phyloP scores from a whole-genome alignment of 306 rosid species.

The Prosopis cineraria region DNA sequence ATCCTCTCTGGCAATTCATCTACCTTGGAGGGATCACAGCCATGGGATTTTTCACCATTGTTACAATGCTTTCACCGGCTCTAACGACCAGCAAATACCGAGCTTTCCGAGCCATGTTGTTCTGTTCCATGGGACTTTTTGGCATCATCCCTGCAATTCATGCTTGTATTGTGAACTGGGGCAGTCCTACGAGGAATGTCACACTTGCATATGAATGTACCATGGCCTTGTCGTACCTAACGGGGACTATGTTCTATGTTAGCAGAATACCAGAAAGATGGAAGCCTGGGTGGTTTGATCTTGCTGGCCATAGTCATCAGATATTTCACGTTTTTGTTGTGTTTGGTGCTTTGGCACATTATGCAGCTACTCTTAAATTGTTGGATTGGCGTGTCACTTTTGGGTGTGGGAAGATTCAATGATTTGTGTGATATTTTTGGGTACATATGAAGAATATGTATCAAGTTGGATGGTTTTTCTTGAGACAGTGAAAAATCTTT shows the following conservation, averaged over 20 bases:
- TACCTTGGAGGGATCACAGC: constrained; percentile 82
- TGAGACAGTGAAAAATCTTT: background rate
- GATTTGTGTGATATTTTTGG: constrained; percentile 3
- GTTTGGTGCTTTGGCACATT: constrained; percentile 84
- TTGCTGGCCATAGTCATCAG: constrained; percentile 96
- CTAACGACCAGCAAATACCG: constrained; percentile 65
- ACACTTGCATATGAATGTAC: constrained; percentile 66
- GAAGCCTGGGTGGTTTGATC: constrained; percentile 87
- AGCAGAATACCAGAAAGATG: constrained; percentile 84
- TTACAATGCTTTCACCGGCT: constrained; percentile 63
- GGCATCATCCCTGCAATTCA: constrained; percentile 87
- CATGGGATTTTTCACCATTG: constrained; percentile 80
- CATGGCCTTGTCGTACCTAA: constrained; percentile 80
- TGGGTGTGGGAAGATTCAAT: constrained; percentile 51
- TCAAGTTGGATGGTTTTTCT: constrained; percentile 8
- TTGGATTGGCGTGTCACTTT: constrained; percentile 71
- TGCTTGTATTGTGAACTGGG: constrained; percentile 75
- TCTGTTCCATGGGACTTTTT: constrained; percentile 90
- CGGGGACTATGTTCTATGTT: constrained; percentile 74
- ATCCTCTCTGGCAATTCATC: constrained; percentile 78
- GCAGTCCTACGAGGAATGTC: constrained; percentile 64
- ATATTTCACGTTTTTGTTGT: constrained; percentile 85
- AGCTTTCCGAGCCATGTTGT: constrained; percentile 66
- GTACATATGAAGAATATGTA: background rate
- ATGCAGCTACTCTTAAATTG: constrained; percentile 74